These are phyloP conservation scores for Boletus tylopilopsis DNA, from an alignment of 768 basidiomycete genomes.

Conservation along the genomic window DNA sequence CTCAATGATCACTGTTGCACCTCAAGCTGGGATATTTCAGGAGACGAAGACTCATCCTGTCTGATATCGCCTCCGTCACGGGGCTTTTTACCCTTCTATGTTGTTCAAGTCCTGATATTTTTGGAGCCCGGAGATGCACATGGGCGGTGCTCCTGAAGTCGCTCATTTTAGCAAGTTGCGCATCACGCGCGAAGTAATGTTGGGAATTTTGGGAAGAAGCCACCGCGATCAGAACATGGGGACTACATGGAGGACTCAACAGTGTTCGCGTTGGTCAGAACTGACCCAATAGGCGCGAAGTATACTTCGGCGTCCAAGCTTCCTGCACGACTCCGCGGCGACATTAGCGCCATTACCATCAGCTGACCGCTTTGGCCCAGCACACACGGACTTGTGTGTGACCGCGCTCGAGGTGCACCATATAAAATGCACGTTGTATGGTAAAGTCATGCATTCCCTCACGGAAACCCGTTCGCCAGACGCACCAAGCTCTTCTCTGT, in stretches of 20 bases:
- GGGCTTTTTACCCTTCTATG: too few relatives aligned
- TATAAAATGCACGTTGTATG: constrained; percentile 14
- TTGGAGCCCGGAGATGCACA: too few relatives aligned
- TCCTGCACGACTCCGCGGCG: not conserved
- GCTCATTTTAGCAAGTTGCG: not conserved
- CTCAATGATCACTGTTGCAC: too few relatives aligned
- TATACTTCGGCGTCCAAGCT: not conserved
- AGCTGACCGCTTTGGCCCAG: constrained; percentile 1
- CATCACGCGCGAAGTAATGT: not conserved
- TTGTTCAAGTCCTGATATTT: too few relatives aligned
- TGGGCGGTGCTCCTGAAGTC: too few relatives aligned
- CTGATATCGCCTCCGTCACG: too few relatives aligned
- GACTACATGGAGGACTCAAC: not conserved
- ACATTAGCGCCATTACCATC: constrained; percentile 1
- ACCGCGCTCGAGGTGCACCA: not conserved
- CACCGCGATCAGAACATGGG: constrained; percentile 5
- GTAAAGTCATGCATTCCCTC: not conserved
- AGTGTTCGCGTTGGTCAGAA: too few relatives aligned
- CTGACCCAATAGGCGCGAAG: too few relatives aligned
- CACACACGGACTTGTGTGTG: not conserved
- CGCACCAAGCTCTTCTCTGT: too few relatives aligned
- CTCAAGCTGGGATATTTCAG: too few relatives aligned
- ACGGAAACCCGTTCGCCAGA: not conserved
- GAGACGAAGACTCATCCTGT: too few relatives aligned
- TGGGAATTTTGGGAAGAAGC: not conserved